Evolutionary conservation across 179 eudicot species (phyloP), one percentile per base, ranked within the genome.

Genomic region (Spergularia azorica): DNA sequence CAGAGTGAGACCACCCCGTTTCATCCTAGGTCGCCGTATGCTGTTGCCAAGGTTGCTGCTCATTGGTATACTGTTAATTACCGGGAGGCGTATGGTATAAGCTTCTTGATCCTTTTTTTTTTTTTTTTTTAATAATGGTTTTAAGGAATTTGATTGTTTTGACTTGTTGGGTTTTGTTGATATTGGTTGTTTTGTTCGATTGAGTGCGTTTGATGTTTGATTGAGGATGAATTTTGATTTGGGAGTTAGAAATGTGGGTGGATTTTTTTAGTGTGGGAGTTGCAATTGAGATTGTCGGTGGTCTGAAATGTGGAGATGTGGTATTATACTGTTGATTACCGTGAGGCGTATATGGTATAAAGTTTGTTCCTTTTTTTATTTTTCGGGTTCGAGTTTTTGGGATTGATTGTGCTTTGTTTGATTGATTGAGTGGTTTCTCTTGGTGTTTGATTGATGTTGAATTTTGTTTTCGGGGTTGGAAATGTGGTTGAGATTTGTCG

Each of bases 41-140:
- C 98, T 9, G 98, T 79, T 46, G 87, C 96, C 66, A 96, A 95
- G 75, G 82, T 86, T 72, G 97, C 98, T 70, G 99, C 98, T 55
- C 99, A 94, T 82, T 93, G 98, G 98, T 95, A 90, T 77, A 95
- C 99, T 6, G 98, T 95, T 26, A 95, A 95, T 82, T 95, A 95
- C 76, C 90, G 99, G 12, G 99, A 95, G 76, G 98, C 99, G 1
- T 95, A 93, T 59, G 96, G 89, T 86, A 81, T 43, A 48, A 13
- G 11, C 2, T 4, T 5, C 48, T 43, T 43, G 6, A 43, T 43
- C 48, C 48, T 32, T 32, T 12, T 6, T 3, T 14, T 66, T 18
- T 52, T 69, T 3, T 60, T 14, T 66, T 18, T 52, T 69, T 3
- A 54, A 21, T 68, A 26, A 26, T 8, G 12, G 14, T 36, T 50